These are phyloP conservation scores for Pneumocystis murina DNA, from an alignment of 1,139 yeast genomes.

Conservation along the genomic window DNA sequence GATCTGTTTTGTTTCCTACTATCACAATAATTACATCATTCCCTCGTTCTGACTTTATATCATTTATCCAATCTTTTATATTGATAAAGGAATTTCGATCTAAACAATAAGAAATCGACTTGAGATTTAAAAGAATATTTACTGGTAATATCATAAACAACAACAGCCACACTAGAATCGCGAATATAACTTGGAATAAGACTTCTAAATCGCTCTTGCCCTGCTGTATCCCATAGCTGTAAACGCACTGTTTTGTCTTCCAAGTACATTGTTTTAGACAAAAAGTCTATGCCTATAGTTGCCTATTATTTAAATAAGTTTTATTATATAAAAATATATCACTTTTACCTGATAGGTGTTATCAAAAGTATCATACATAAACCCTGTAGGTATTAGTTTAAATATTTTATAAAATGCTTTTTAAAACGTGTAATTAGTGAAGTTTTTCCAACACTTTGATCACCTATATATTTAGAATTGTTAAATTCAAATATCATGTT, in stretches of 20 bases:
- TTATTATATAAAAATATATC: background rate
- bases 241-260: conserved; percentile 59
- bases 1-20: conserved; percentile 72
- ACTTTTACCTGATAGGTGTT: conserved; percentile 52
- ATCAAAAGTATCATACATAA: conserved; percentile 94
- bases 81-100: conserved; percentile 55
- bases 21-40: conserved; percentile 52
- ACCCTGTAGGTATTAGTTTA: background rate
- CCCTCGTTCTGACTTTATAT: conserved; percentile 62
- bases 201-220: conserved; percentile 92
- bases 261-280: conserved; percentile 71
- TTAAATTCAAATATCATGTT: conserved; percentile 44
- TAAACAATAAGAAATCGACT: conserved; percentile 13
- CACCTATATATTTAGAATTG: conserved; percentile 2
- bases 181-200: conserved; percentile 87
- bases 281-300: conserved; percentile 89
- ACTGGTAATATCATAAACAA: conserved; percentile 84
- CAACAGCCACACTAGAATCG: conserved; percentile 92
- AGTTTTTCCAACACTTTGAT: conserved; percentile 62
- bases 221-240: conserved; percentile 96
- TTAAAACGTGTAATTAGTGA: conserved; percentile 76
- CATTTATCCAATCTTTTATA: conserved; percentile 71
- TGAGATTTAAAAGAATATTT: conserved; percentile 21
- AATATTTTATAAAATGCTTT: background rate
- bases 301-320: conserved; percentile 34